Base-by-base conservation (phyloP, 495 filamentous ascomycete genomes). In the Lineolata rhizophorae region DNA sequence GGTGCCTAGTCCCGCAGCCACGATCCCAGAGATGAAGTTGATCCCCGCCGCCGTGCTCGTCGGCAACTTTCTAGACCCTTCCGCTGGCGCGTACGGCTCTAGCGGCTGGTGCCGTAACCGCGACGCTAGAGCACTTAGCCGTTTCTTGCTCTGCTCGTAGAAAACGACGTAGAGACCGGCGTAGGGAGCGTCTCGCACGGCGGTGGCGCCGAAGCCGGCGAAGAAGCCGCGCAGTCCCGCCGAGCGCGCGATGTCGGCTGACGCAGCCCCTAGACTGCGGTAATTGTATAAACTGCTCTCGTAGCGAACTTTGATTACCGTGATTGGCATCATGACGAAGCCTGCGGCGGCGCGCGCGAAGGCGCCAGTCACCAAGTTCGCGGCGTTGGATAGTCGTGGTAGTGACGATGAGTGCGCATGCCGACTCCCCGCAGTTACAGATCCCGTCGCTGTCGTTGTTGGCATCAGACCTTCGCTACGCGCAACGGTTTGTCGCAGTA, bases 231-330 rank as follows among this genome's bases (percentile, higher is more conserved):
- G 64, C 1, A 77, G 13, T 1, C 87, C 87, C 40, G 90, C 78
- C 0, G 58, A 62, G 10, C 55, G 57, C 10, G 76, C 44, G 20
- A 99, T 95, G 42, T 84, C 77, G 10, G 56, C 63, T 2, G 62
- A 67, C 0, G 90, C 87, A 20, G 63, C 57, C 17, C 60, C 47
- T 13, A 99, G 58, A 4, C 77, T 80, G n/a, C 60, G 60, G 56
- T 99, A 99, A 18, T 62, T 53, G 58, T 93, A 99, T 28, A 79
- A 56, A 34, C 63, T 75, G 5, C 69, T 77, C 47, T 99, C 87
- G 47, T 87, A 95, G 29, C 87, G 78, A 6, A 99, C 90, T 48
- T 99, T 99, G 47, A 99, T 66, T 20, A 95, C 77, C 2, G 87
- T 99, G 32, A 95, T 67, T 4, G 87, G 87, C 83, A 93, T 95